Evolutionary conservation across 2,329 filamentous ascomycete species (phyloP).

Genomic region (Pseudogymnoascus verrucosus): DNA sequence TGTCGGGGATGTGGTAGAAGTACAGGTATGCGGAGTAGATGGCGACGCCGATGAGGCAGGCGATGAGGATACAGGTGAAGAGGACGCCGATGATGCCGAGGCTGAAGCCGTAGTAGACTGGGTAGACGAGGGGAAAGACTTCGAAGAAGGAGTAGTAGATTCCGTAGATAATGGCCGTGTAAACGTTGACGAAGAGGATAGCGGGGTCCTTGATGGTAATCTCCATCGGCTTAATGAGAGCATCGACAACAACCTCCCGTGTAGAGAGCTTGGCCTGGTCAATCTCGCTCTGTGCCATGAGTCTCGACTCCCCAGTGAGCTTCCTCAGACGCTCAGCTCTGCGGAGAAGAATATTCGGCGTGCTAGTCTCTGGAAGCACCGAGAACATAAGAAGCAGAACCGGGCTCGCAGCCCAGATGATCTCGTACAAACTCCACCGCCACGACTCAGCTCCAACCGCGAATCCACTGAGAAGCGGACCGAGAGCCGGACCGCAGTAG

Average conservation of each 20-base stretch:
- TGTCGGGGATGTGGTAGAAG: constrained; percentile 43
- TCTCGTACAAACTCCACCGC: constrained; percentile 52
- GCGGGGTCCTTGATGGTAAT: constrained; percentile 55
- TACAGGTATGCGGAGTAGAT: constrained; percentile 45
- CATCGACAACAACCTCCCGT: constrained; percentile 41
- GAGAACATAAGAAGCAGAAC: constrained; percentile 54
- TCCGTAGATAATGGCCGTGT: constrained; percentile 53
- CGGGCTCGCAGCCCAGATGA: constrained; percentile 53
- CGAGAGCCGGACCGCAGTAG: constrained; percentile 46
- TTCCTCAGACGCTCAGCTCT: constrained; percentile 54
- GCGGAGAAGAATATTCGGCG: constrained; percentile 50
- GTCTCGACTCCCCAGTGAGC: constrained; percentile 45
- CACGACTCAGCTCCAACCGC: constrained; percentile 48
- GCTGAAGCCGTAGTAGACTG: constrained; percentile 50
- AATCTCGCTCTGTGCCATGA: constrained; percentile 57
- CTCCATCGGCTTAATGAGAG: constrained; percentile 52
- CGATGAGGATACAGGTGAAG: constrained; percentile 53
- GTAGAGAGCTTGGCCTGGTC: constrained; percentile 46
- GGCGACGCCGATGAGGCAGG: constrained; percentile 43
- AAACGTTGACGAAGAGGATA: constrained; percentile 53
- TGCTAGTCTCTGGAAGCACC: constrained; percentile 56
- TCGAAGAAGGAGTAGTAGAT: constrained; percentile 60
- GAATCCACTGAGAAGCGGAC: constrained; percentile 54
- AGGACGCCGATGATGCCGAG: constrained; percentile 50
- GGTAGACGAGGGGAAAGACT: constrained; percentile 58